Percentiles rank a stretch among this genome's conserved stretches.
Evolutionary conservation across 2,329 filamentous ascomycete species (phyloP).

Genomic region (Ceratocystis albifundus): DNA sequence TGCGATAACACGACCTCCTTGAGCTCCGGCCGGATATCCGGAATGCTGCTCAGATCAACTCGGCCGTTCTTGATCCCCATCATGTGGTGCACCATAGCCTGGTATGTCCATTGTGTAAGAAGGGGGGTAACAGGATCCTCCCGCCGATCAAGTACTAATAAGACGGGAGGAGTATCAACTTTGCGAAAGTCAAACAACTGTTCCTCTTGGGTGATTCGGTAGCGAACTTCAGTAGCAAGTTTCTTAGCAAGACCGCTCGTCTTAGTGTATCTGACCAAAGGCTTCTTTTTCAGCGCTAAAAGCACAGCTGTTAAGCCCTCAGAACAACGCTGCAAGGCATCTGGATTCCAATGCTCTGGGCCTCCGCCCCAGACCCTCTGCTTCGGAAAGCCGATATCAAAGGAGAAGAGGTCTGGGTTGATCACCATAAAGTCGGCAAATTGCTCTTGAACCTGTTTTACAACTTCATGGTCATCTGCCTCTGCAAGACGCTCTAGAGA

Average conservation of each 20-base stretch:
- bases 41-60: constrained; percentile 74
- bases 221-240: constrained; percentile 80
- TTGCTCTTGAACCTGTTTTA: constrained; percentile 85
- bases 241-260: constrained; percentile 87
- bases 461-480: constrained; percentile 94
- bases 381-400: constrained; percentile 60
- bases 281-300: constrained; percentile 89
- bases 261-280: constrained; percentile 83
- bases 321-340: constrained; percentile 72
- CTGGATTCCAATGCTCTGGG: constrained; percentile 82
- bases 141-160: constrained; percentile 79
- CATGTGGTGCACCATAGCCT: constrained; percentile 98
- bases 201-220: constrained; percentile 89
- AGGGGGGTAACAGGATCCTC: constrained; percentile 92
- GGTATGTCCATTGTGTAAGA: constrained; percentile 96
- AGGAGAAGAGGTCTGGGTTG: constrained; percentile 83
- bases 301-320: constrained; percentile 79
- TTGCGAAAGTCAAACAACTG: constrained; percentile 93
- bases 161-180: constrained; percentile 84
- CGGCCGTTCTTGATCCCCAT: constrained; percentile 91
- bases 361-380: constrained; percentile 69
- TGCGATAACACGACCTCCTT: constrained; percentile 91
- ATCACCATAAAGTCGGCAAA: constrained; percentile 94
- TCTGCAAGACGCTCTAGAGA: constrained; percentile 87
- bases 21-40: constrained; percentile 73